Evolutionary conservation across 148 eudicot species (phyloP).

Genomic region (Rhododendron kiyosumense): DNA sequence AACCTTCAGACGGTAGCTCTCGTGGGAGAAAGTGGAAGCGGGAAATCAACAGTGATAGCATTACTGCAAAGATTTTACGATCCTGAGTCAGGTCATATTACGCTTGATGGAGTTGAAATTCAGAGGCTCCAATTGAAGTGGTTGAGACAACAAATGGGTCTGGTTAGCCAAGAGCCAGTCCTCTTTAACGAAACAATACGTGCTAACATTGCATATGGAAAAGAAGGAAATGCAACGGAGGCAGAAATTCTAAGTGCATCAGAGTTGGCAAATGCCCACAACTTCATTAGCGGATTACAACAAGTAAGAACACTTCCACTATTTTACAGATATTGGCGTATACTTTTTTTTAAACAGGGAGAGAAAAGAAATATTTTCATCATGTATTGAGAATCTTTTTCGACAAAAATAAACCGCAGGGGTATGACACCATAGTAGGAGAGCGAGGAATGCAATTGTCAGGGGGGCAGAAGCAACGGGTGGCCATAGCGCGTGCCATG

Average conservation of each 20-base stretch:
- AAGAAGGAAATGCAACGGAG: conserved; percentile 56
- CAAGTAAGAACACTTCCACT: conserved; percentile 28
- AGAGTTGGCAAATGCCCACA: conserved; percentile 70
- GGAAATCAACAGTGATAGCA: conserved; percentile 74
- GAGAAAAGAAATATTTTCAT: neutral
- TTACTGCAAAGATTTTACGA: conserved; percentile 68
- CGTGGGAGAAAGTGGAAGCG: conserved; percentile 88
- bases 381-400: neutral
- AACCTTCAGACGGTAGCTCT: conserved; percentile 51
- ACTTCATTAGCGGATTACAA: conserved; percentile 54
- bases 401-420: conserved; percentile 28
- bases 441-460: conserved; percentile 72
- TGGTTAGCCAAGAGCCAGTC: conserved; percentile 76
- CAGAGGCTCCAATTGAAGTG: conserved; percentile 60
- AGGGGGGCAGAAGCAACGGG: conserved; percentile 76
- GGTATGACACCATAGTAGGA: conserved; percentile 67
- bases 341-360: neutral
- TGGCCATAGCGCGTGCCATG: conserved; percentile 34
- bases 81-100: conserved; percentile 55
- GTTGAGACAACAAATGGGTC: conserved; percentile 80
- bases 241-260: conserved; percentile 58
- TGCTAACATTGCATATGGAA: conserved; percentile 65
- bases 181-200: conserved; percentile 61
- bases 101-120: conserved; percentile 59
- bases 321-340: neutral